A percentile compares a stretch with the other conserved stretches of the same genome.
phyloP scores from a whole-genome alignment of 2,329 filamentous ascomycete genomes.

The Metarhizium rileyi region DNA sequence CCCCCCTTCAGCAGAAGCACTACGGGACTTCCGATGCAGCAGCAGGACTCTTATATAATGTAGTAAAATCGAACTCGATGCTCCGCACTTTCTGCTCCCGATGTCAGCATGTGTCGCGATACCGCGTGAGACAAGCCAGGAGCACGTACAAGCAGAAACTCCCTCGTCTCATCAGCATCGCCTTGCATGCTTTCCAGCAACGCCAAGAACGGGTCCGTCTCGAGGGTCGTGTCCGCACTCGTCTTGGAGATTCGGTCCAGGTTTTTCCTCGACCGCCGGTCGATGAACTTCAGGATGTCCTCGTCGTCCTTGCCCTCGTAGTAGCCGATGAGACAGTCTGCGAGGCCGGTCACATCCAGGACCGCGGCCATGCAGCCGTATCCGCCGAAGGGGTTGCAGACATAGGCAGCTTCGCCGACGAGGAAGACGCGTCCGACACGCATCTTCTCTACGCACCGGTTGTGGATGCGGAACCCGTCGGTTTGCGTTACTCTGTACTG shows the following conservation, averaged over 20 bases:
- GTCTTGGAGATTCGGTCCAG: slow-evolving; percentile 3
- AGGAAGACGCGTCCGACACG: slow-evolving; percentile 37
- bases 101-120: neutral
- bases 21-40: neutral
- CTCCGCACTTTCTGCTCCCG: slow-evolving; percentile 6
- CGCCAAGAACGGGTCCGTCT: slow-evolving; percentile 5
- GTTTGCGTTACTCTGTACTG: slow-evolving; percentile 34
- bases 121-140: neutral
- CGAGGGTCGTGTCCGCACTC: slow-evolving; percentile 1
- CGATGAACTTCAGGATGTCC: slow-evolving; percentile 17
- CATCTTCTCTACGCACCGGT: slow-evolving; percentile 37
- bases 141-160: slow-evolving; percentile 6
- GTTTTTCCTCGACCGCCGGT: slow-evolving; percentile 7
- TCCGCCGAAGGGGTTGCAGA: slow-evolving; percentile 44
- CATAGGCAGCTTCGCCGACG: slow-evolving; percentile 41
- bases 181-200: slow-evolving; percentile 8
- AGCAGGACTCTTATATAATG: neutral
- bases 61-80: slow-evolving; percentile 10
- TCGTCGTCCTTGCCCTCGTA: slow-evolving; percentile 27
- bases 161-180: slow-evolving; percentile 4
- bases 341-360: slow-evolving; percentile 37
- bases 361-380: slow-evolving; percentile 39
- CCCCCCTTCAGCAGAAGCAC: neutral
- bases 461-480: slow-evolving; percentile 37
- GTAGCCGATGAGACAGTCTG: slow-evolving; percentile 34